Evolutionary conservation across 805 yeast genomes (phyloP), one percentile per base, ranked within the genome.

Genomic region (Lipomyces mesembrius): DNA sequence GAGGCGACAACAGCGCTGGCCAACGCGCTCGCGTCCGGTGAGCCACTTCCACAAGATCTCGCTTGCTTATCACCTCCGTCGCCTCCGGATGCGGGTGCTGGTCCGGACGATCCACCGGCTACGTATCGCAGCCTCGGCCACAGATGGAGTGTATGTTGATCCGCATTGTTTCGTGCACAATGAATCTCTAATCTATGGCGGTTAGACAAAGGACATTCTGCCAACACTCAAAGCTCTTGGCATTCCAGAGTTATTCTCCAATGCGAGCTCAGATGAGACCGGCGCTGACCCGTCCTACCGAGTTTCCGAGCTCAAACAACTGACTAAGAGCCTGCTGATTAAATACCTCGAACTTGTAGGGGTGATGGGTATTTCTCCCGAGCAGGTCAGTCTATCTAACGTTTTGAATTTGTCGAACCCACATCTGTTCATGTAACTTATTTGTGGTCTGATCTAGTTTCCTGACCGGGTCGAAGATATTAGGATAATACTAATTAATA

Each of bases 81-180:
- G 20, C 77, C 81, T 22, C 79, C 77, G 0, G 72, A 73, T 32
- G 76, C 76, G 53, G 64, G 39, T 27, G 46, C 68, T 34, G 75
- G 73, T 3, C 68, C 73, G 12, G 72, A 65, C n/a, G 67, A 43
- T 39, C 74, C 77, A n/a, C 84, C 85, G 4, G 83, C 83, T 8
- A 85, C 86, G 37, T 94, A 94, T 76, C 79, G 97, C 57, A 90
- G 94, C 0, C 95, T 92, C 78, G 99, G 99, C 5, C 90, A 89
- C 71, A 80, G 91, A 20, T 94, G 99, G 99, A 88, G 90, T 22
- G 72, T 71, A 61, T 3, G 68, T 49, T 22, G 22, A 37, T 43
- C 49, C 14, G 2, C 4, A 2, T 17, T 43, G 49, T 43, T 1
- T n/a, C 22, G 11, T 17, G 8, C 20, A 17, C n/a, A 43, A n/a